Conservation (phyloP, 306 rosid species). For the Corylus americana region DNA sequence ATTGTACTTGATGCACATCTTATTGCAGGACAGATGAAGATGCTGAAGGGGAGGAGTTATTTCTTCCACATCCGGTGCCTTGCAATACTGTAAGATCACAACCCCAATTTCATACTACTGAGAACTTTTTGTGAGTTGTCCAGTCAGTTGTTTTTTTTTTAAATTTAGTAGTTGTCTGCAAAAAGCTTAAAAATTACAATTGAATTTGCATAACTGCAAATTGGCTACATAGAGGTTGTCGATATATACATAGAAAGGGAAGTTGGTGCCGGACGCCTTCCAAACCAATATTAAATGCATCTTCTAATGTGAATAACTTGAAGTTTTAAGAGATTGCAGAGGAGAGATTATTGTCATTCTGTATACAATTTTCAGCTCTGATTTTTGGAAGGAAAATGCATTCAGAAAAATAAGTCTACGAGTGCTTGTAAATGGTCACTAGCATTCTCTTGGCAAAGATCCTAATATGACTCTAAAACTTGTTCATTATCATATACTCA, state of each 20-base stretch:
- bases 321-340: neutral
- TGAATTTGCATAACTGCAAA: neutral
- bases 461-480: neutral
- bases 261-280: neutral
- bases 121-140: constrained; percentile 5
- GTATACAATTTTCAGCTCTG: neutral
- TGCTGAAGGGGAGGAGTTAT: constrained; percentile 68
- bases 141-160: neutral
- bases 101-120: constrained; percentile 20
- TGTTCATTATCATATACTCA: neutral
- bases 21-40: constrained; percentile 71
- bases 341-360: neutral
- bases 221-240: neutral
- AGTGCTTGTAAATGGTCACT: neutral
- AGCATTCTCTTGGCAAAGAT: neutral
- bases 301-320: neutral
- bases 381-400: neutral
- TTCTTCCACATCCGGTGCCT: constrained; percentile 40
- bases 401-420: neutral
- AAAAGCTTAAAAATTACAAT: no score
- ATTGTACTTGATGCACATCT: constrained; percentile 19
- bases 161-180: neutral
- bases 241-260: neutral
- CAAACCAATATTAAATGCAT: neutral
- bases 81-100: constrained; percentile 47